Evolutionary conservation across 352 stramenopile species (phyloP), one percentile per base, ranked within the genome.

Genomic region (Phytophthora sp.): DNA sequence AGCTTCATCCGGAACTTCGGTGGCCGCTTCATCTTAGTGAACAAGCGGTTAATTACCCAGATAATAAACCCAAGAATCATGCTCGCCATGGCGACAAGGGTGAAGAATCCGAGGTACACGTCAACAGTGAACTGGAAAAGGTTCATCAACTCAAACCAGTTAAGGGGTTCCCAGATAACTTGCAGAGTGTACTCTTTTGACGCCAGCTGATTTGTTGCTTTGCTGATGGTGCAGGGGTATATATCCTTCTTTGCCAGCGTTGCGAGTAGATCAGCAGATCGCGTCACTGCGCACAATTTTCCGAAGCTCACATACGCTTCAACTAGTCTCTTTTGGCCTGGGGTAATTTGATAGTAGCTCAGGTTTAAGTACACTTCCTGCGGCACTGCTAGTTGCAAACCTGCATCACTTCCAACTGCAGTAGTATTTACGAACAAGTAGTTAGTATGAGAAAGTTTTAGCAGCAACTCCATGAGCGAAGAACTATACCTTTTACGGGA

Each of bases 61-160:
- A 98, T 79, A 30, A 98, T 77, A 30, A 90, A 87, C 79, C 89
- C 93, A 45, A 97, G 84, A 9, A 94, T 69, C 51, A 97, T 88
- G 37, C 89, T 94, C 5, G 93, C 44, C 20, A 97, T 54, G 23
- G 95, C 96, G 9, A 99, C 87, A 27, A 97, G 66, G 10, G 81
- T 91, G 65, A 98, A 99, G 52, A 98, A 97, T 7, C 97, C 67
- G 12, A 99, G 73, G 60, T 99, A 99, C 3, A 99, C 88, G 56
- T 94, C 84, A 21, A 88, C 82, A 0, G 84, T 89, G 65, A 99
- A 99, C 72, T 98, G 89, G 67, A 99, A 99, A 7, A 84, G 72
- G 60, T 99, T 99, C 46, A 99, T 89, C 38, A 99, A 78, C 53
- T 95, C 87, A 43, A 97, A 97, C 95, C 95, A 99, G 35, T 76